These are phyloP conservation scores for Apiospora koreana DNA, from an alignment of 2,329 filamentous ascomycete genomes.

Conservation along the genomic window DNA sequence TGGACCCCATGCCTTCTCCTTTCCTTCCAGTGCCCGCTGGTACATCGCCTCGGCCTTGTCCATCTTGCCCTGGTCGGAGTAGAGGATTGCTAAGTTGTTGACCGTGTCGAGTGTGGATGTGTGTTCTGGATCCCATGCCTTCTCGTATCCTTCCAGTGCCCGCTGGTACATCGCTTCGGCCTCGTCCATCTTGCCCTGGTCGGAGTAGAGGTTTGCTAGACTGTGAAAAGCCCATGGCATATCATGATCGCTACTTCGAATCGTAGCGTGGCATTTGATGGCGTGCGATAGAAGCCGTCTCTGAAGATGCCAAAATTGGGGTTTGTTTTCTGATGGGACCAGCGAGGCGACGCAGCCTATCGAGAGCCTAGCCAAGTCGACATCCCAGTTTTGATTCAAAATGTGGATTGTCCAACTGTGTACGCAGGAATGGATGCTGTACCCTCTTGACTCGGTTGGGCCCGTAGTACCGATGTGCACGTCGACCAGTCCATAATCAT, in stretches of 20 bases:
- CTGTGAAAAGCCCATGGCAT: slow-evolving; percentile 11
- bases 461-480: not conserved
- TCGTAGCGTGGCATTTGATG: not conserved
- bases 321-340: slow-evolving; percentile 12
- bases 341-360: slow-evolving; percentile 20
- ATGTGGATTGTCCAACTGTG: slow-evolving; percentile 22
- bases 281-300: slow-evolving; percentile 22
- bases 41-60: slow-evolving; percentile 31
- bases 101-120: slow-evolving; percentile 14
- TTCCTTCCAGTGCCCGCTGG: slow-evolving; percentile 28
- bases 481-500: slow-evolving; percentile 17
- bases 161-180: slow-evolving; percentile 31
- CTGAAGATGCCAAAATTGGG: slow-evolving; percentile 20
- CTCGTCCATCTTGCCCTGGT: slow-evolving; percentile 26
- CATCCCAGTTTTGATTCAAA: slow-evolving; percentile 19
- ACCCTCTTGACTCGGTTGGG: slow-evolving; percentile 6
- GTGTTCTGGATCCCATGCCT: slow-evolving; percentile 10
- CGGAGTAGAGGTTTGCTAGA: slow-evolving; percentile 31
- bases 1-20: slow-evolving; percentile 3
- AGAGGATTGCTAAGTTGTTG: slow-evolving; percentile 22
- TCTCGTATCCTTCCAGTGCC: slow-evolving; percentile 28
- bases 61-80: slow-evolving; percentile 26
- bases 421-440: slow-evolving; percentile 30
- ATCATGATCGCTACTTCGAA: slow-evolving; percentile 13
- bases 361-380: slow-evolving; percentile 14